phyloP scores from a whole-genome alignment of 1,139 yeast genomes.

The Diutina pseudorugosa region DNA sequence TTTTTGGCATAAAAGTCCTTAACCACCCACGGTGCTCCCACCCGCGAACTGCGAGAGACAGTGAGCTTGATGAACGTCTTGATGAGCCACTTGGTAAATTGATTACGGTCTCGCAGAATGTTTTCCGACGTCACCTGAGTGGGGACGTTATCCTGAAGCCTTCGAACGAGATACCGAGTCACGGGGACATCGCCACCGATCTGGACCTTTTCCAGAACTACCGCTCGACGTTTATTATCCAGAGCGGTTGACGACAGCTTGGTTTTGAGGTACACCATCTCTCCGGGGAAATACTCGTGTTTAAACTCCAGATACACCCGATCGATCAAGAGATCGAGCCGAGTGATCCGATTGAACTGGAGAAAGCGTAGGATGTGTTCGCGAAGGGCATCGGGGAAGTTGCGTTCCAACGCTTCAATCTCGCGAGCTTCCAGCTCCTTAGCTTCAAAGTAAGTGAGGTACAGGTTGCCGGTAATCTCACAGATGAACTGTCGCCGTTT shows the following conservation, averaged over 20 bases:
- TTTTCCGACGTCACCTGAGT: constrained; percentile 63
- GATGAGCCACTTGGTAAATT: constrained; percentile 81
- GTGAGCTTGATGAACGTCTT: constrained; percentile 83
- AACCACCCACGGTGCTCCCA: constrained; percentile 98
- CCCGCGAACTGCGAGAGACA: constrained; percentile 66
- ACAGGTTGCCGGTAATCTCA: constrained; percentile 90
- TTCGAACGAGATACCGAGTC: constrained; percentile 53
- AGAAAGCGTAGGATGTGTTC: constrained; percentile 81
- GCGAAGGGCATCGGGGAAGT: constrained; percentile 82
- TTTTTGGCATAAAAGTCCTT: constrained; percentile 57
- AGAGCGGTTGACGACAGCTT: constrained; percentile 1
- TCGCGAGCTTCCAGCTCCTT: constrained; percentile 61
- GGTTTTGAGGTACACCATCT: constrained; percentile 54
- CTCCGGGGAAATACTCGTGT: constrained; percentile 87
- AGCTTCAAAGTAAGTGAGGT: constrained; percentile 86
- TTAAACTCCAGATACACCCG: constrained; percentile 67
- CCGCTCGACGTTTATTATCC: constrained; percentile 21
- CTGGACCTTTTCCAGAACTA: constrained; percentile 35
- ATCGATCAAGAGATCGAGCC: constrained; percentile 82
- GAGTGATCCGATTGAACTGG: constrained; percentile 72
- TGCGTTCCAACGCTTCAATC: constrained; percentile 58
- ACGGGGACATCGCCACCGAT: constrained; percentile 33
- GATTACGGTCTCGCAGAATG: constrained; percentile 70
- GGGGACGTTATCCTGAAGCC: constrained; percentile 38
- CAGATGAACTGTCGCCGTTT: constrained; percentile 75